A percentile compares a stretch with the other conserved stretches of the same genome.
Conservation (phyloP, 768 basidiomycete species). For the Mycena polygramma region DNA sequence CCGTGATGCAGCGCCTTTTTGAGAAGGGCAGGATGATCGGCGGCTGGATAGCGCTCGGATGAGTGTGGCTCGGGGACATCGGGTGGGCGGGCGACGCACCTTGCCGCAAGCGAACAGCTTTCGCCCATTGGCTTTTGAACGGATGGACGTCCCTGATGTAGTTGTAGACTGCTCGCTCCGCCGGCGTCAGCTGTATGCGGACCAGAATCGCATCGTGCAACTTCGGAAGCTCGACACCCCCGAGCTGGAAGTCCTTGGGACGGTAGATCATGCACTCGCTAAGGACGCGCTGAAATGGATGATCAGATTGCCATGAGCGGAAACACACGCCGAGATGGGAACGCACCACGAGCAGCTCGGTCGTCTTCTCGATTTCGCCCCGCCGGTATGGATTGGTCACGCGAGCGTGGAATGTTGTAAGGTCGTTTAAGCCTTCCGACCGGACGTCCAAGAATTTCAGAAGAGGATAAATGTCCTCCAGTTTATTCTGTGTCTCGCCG, state of each 20-base stretch:
- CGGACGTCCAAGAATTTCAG: constrained; percentile 13
- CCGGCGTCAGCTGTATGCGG: constrained; percentile 6
- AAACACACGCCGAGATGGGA: neutral
- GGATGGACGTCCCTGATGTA: constrained; percentile 9
- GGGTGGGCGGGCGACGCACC: neutral
- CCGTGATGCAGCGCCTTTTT: constrained; percentile 23
- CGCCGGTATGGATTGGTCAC: constrained; percentile 6
- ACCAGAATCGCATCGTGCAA: neutral
- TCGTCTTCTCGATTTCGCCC: constrained; percentile 14
- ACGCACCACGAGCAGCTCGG: constrained; percentile 15
- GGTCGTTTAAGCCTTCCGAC: constrained; percentile 14
- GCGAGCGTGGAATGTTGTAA: constrained; percentile 3
- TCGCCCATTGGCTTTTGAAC: constrained; percentile 25
- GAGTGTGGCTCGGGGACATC: neutral
- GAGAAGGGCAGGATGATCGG: constrained; percentile 24
- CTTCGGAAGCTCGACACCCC: constrained; percentile 6
- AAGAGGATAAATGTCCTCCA: constrained; percentile 10
- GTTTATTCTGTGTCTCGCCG: constrained; percentile 5
- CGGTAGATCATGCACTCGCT: constrained; percentile 25
- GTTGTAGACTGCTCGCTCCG: constrained; percentile 17
- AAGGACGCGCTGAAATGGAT: constrained; percentile 1
- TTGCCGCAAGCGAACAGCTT: constrained; percentile 25
- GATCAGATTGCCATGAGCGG: neutral
- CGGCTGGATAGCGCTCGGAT: constrained; percentile 9
- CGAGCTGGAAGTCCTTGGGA: constrained; percentile 1